Percentiles rank a stretch among this genome's conserved stretches.
Evolutionary conservation across 2,329 filamentous ascomycete species (phyloP).

Genomic region (Talaromyces sp.): DNA sequence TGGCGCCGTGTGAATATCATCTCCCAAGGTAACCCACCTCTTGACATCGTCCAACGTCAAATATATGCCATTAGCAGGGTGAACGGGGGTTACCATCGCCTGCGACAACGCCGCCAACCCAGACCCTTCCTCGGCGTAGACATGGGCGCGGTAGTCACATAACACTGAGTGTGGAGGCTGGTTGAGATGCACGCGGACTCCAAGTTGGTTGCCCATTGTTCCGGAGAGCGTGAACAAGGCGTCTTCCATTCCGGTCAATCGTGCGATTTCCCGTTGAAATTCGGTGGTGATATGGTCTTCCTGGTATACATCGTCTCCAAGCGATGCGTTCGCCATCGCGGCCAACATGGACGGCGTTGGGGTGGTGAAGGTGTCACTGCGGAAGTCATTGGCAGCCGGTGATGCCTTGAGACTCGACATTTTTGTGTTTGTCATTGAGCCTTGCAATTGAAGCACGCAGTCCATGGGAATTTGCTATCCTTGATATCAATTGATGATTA

Average conservation of each 20-base stretch:
- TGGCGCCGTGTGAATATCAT: slow-evolving; percentile 70
- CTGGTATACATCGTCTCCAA: slow-evolving; percentile 11
- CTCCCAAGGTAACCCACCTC: slow-evolving; percentile 55
- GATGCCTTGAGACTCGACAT: slow-evolving; percentile 2
- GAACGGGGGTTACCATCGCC: slow-evolving; percentile 9
- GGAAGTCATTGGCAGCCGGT: slow-evolving; percentile 10
- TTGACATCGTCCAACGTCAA: slow-evolving; percentile 51
- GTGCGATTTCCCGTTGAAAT: slow-evolving; percentile 7
- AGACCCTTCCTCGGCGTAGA: slow-evolving; percentile 8
- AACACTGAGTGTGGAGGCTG: slow-evolving; percentile 6
- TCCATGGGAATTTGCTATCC: not conserved
- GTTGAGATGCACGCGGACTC: slow-evolving; percentile 7
- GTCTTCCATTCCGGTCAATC: slow-evolving; percentile 8
- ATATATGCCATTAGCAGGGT: slow-evolving; percentile 10
- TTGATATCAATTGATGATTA: not conserved
- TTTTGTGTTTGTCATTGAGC: not conserved
- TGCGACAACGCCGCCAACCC: slow-evolving; percentile 7
- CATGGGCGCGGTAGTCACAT: slow-evolving; percentile 7
- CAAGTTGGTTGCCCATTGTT: slow-evolving; percentile 9
- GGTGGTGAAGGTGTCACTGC: slow-evolving; percentile 11
- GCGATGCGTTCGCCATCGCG: slow-evolving; percentile 5
- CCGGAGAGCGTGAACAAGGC: slow-evolving; percentile 7
- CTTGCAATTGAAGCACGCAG: not conserved
- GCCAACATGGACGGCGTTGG: slow-evolving; percentile 11
- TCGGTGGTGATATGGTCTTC: slow-evolving; percentile 7